phyloP scores from a whole-genome alignment of 768 basidiomycete species.

The Porphyrellus cyaneotinctus region DNA sequence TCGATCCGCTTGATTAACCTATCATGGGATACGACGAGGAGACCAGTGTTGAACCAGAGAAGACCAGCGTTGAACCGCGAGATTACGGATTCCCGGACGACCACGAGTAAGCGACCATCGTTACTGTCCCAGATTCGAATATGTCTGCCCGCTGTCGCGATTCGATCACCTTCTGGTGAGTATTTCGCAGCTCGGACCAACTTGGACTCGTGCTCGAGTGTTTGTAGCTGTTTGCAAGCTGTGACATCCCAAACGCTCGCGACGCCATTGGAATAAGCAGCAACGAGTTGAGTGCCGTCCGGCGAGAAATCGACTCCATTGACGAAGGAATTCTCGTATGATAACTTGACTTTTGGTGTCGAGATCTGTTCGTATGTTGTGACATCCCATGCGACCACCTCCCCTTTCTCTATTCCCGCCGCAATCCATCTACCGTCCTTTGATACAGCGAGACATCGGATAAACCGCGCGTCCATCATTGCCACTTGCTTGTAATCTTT shows the following conservation, averaged over 20 bases:
- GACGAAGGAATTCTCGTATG: too few relatives aligned
- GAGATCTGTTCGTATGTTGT: conserved; percentile 8
- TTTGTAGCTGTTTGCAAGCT: not conserved
- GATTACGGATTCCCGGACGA: not conserved
- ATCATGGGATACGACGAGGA: not conserved
- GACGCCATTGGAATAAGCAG: too few relatives aligned
- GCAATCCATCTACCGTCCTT: too few relatives aligned
- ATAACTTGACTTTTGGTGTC: conserved; percentile 6
- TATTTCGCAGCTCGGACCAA: not conserved
- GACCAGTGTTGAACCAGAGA: not conserved
- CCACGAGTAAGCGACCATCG: not conserved
- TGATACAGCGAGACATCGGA: too few relatives aligned
- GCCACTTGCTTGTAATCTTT: too few relatives aligned
- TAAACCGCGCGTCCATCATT: too few relatives aligned
- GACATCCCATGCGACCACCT: too few relatives aligned
- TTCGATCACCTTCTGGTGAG: not conserved
- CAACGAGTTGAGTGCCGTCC: too few relatives aligned
- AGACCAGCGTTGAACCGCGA: not conserved
- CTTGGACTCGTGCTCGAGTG: not conserved
- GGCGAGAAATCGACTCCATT: too few relatives aligned
- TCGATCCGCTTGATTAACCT: not conserved
- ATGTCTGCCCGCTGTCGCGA: not conserved
- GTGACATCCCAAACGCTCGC: too few relatives aligned
- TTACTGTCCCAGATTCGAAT: not conserved
- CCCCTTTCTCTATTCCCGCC: too few relatives aligned